Base-by-base conservation (phyloP, 148 eudicot genomes). In the Diospyros kaki region DNA sequence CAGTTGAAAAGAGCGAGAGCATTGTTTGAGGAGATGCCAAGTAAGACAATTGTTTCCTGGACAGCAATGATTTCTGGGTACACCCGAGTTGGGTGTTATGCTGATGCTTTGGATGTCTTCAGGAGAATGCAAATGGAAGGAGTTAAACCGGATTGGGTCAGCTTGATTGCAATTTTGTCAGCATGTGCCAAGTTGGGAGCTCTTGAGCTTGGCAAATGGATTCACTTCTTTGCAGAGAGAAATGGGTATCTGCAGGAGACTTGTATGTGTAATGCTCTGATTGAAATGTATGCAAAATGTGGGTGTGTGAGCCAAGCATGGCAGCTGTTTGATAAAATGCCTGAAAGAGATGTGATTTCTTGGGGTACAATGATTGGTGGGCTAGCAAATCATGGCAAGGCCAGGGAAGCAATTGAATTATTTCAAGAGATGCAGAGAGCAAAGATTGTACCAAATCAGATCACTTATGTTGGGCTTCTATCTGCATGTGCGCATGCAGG, bases 361-460 rank as follows among this genome's bases (percentile, higher is more conserved):
- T 82, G 87, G 83, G 82, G 78, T 61, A 71, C 83, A 58, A 77
- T 82, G 85, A 82, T 84, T 17, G 68, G 66, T 18, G 78, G 81
- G 1, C 72, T 82, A 18, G 62, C 87, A 38, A 78, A 78, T 44
- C 83, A 85, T 40, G 81, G 87, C 64, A 80, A 79, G 73, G 77
- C 74, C 9, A 18, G 73, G 18, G 76, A 82, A n/a, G 81, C 83
- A 58, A 54, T 87, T 62, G 65, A 73, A 72, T 72, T 87, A 11
- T 84, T 84, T 58, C 73, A 78, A 66, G 79, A 81, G 56, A 75
- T 84, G 84, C 55, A 61, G 43, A 70, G n/a, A 62, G 65, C 82
- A n/a, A 73, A 72, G 28, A 55, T 58, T 18, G 59, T 52, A 48
- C 52, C 4, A 48, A 48, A 48, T 8, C 6, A 48, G 52, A 48